Base-by-base conservation (phyloP, 2,329 filamentous ascomycete species). In the Nemania abortiva region DNA sequence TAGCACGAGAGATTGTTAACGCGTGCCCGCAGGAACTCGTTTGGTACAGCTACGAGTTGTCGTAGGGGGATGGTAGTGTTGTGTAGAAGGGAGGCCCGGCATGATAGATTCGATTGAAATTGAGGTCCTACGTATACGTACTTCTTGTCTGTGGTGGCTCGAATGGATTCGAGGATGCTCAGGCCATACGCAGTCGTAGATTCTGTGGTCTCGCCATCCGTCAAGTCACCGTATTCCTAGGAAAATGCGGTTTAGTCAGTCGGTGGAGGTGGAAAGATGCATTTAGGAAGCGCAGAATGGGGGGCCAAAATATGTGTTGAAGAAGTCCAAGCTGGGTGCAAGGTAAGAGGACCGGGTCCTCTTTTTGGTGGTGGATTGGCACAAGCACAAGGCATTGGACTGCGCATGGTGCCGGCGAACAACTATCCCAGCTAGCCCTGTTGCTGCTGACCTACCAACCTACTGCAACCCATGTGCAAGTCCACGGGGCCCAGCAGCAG, bases 61-160 rank as follows among this genome's bases (percentile, higher is more conserved):
- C 20, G 11, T 2, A 53, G 20, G 37, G 15, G 37, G 37, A 27
- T 34, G 6, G 27, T 20, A 20, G 15, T 20, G n/a, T 27, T 7
- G 45, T 37, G 52, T 15, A 37, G 15, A 7, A 39, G 31, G 37
- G 6, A 37, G 59, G 34, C 22, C 50, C 7, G 18, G 45, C 24
- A 29, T 53, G 42, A 42, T 5, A 49, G 49, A 59, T 49, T 15
- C 47, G 62, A 53, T n/a, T 42, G 22, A 49, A 42, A 50, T 60
- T 52, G 27, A 53, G 65, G 54, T 53, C 6, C 20, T n/a, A 7
- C 15, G 45, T 37, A 45, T 56, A 84, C 88, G 76, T 86, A 95
- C 93, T 87, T 92, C 83, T 97, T 97, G 80, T 97, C 94, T 71
- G 89, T 89, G 24, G 92, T 93, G 72, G 88, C 86, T 74, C 90